A percentile compares a stretch with the other conserved stretches of the same genome.
phyloP scores from a whole-genome alignment of 2,329 filamentous ascomycete species.

The Hymenoscyphus scutula region DNA sequence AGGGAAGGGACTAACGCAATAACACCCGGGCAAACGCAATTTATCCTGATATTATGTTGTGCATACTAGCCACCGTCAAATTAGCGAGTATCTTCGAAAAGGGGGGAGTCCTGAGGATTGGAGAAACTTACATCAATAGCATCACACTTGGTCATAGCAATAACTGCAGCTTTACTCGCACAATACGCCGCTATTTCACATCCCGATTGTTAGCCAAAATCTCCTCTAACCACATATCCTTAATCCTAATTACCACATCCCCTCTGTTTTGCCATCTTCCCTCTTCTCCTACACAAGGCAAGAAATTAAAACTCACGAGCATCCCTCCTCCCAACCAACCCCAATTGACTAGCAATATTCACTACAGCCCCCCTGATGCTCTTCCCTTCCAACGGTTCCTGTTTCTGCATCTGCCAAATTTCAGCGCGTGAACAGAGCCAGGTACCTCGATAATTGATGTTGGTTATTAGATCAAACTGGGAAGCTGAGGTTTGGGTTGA shows the following conservation, averaged over 20 bases:
- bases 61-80: conserved; percentile 38
- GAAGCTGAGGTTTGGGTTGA: conserved; percentile 34
- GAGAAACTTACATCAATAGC: conserved; percentile 43
- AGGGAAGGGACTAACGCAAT: conserved; percentile 37
- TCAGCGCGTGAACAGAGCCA: conserved; percentile 47
- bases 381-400: conserved; percentile 43
- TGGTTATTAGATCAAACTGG: conserved; percentile 45
- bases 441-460: conserved; percentile 44
- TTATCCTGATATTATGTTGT: conserved; percentile 45
- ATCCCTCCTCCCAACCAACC: conserved; percentile 42
- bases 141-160: conserved; percentile 46
- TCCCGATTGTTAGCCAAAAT: background rate
- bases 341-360: conserved; percentile 46
- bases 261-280: background rate
- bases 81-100: background rate
- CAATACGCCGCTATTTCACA: conserved; percentile 42
- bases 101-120: background rate
- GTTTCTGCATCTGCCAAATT: conserved; percentile 43
- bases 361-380: conserved; percentile 45
- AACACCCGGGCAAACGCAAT: conserved; percentile 47
- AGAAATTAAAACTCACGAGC: conserved; percentile 38
- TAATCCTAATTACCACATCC: too few species aligned
- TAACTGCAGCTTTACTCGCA: conserved; percentile 46
- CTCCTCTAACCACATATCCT: background rate
- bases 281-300: background rate